Evolutionary conservation across 1,139 yeast genomes (phyloP), one percentile per base, ranked within the genome.

Genomic region (Saccharomyces uvarum): DNA sequence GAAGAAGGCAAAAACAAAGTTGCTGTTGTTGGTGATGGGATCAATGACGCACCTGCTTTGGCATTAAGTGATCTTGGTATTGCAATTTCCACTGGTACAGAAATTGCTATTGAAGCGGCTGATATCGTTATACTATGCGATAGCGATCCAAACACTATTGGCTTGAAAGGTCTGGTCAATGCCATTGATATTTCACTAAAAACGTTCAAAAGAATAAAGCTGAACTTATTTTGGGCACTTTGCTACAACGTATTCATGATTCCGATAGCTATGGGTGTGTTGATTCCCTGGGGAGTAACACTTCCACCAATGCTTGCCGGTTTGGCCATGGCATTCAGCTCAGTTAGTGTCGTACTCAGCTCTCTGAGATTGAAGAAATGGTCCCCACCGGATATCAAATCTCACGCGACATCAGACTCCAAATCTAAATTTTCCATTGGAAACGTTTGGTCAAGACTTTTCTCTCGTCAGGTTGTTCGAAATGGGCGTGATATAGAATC

Each of bases 21-120:
- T 44, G 95, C 93, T 1, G 90, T 95, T 76, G 85, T 93, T 33
- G 99, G 99, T 32, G 99, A 93, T 71, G 99, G 99, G 55, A 86
- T 89, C 63, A 89, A 89, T 68, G 99, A 93, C 70, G 95, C 98
- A 0, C 97, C 98, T 0, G 98, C 98, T 0, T 77, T 93, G 57
- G 96, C 90, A 0, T 81, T 85, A 57, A 88, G 97, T 0, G 88
- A 90, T 61, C 74, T 93, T 19, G 99, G 99, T 21, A 83, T 95
- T 66, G 95, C 98, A 6, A 82, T 93, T 57, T 85, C 95, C 27
- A 81, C 95, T 0, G 97, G 98, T 2, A 88, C 98, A 0, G 98
- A 93, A 65, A 88, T 93, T 59, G 99, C 99, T 2, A 87, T 93
- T 63, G 97, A 91, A 61, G 89, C 96, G 27, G 97, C 99, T 0